Percentiles rank a stretch among this genome's conserved stretches.
phyloP scores from a whole-genome alignment of 768 basidiomycete genomes.

The Clavaria fumosa region DNA sequence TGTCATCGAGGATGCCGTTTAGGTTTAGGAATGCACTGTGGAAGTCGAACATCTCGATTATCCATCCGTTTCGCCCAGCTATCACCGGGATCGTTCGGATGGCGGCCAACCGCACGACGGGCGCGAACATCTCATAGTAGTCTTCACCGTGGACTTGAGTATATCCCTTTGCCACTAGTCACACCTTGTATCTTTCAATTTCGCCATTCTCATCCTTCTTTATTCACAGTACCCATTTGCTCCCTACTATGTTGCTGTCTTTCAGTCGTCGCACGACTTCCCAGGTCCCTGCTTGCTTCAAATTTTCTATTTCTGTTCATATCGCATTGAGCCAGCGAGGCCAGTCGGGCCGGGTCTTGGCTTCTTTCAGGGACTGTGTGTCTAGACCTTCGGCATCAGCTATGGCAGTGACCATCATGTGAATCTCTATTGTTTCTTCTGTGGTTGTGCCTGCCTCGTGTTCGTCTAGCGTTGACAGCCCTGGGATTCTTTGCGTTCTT shows the following conservation, averaged over 20 bases:
- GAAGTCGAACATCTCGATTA: slow-evolving; percentile 19
- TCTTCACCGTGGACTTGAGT: slow-evolving; percentile 26
- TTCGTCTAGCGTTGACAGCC: no score
- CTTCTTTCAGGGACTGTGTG: no score
- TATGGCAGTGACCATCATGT: no score
- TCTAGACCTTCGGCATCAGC: no score
- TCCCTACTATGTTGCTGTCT: slow-evolving; percentile 19
- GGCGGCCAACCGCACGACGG: slow-evolving; percentile 15
- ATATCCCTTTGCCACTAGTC: slow-evolving; percentile 26
- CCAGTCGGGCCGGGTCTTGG: slow-evolving; percentile 9
- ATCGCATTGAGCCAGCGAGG: slow-evolving; percentile 14
- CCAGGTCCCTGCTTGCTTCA: slow-evolving; percentile 24
- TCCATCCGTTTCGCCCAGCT: slow-evolving; percentile 15
- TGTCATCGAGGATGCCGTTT: slow-evolving; percentile 19
- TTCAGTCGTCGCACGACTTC: slow-evolving; percentile 14
- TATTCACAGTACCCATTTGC: slow-evolving; percentile 25
- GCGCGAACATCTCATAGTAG: slow-evolving; percentile 23
- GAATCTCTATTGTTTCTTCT: no score
- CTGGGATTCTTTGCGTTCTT: no score
- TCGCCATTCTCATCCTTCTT: slow-evolving; percentile 23
- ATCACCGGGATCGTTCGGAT: slow-evolving; percentile 17
- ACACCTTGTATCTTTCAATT: slow-evolving; percentile 22
- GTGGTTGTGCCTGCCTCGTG: no score
- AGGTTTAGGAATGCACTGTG: slow-evolving; percentile 28
- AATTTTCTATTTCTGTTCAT: slow-evolving; percentile 10